Percentiles rank a stretch among this genome's conserved stretches.
Evolutionary conservation across 805 yeast species (phyloP).

Genomic region (Saccharomycopsis olivae): DNA sequence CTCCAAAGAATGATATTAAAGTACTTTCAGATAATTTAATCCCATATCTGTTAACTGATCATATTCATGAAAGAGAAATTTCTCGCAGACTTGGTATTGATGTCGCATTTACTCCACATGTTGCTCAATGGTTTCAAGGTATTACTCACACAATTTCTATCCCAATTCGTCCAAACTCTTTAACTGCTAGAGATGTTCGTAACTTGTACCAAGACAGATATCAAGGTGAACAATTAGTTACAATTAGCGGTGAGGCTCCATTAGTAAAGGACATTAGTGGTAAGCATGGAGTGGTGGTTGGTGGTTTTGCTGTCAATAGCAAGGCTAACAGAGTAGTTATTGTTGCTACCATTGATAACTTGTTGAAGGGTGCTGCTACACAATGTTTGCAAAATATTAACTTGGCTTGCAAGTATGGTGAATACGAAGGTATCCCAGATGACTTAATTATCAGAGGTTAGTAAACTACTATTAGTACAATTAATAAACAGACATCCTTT

Average conservation of each 20-base stretch:
- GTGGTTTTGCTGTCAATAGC: slow-evolving; percentile 91
- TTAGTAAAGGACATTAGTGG: slow-evolving; percentile 84
- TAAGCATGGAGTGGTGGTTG: slow-evolving; percentile 89
- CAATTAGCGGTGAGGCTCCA: slow-evolving; percentile 87
- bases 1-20: slow-evolving; percentile 83
- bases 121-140: slow-evolving; percentile 99
- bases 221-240: slow-evolving; percentile 75
- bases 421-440: slow-evolving; percentile 89
- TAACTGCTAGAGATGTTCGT: slow-evolving; percentile 76
- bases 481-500: too few relatives aligned
- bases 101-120: slow-evolving; percentile 93
- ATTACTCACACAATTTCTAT: slow-evolving; percentile 85
- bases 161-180: slow-evolving; percentile 59
- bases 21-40: slow-evolving; percentile 72
- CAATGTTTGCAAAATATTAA: slow-evolving; percentile 96
- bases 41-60: slow-evolving; percentile 94
- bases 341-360: slow-evolving; percentile 91
- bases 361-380: slow-evolving; percentile 97
- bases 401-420: slow-evolving; percentile 80
- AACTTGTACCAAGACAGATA: slow-evolving; percentile 81
- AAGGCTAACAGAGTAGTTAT: slow-evolving; percentile 84
- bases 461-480: too few relatives aligned
- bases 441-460: slow-evolving; percentile 42
- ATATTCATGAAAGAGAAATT: slow-evolving; percentile 92
- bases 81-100: slow-evolving; percentile 65